These are phyloP conservation scores for Thermothelomyces thermophilus DNA, from an alignment of 2,329 filamentous ascomycete genomes.

Conservation along the genomic window DNA sequence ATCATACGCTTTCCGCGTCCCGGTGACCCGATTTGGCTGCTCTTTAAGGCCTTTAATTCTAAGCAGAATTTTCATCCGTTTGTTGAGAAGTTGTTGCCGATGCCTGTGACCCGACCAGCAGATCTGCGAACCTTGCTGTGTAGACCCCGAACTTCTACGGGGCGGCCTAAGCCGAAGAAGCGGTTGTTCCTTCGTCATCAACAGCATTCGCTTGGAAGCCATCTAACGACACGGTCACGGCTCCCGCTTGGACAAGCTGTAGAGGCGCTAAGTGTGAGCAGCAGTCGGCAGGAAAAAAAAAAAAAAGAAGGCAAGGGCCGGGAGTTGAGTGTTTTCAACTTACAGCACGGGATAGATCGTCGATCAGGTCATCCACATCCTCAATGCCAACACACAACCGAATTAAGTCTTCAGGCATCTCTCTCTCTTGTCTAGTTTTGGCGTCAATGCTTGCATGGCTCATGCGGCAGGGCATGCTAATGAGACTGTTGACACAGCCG, in stretches of 20 bases:
- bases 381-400: conserved; percentile 94
- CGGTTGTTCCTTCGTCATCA: conserved; percentile 33
- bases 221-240: conserved; percentile 78
- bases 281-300: background rate
- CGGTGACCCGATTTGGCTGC: background rate
- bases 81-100: background rate
- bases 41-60: background rate
- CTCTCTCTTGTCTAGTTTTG: conserved; percentile 79
- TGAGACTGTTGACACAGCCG: conserved; percentile 95
- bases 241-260: conserved; percentile 86
- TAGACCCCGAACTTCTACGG: background rate
- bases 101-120: background rate
- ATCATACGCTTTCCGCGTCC: background rate
- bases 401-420: conserved; percentile 96
- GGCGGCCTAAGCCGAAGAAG: conserved; percentile 17
- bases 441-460: conserved; percentile 97
- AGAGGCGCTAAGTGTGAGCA: conserved; percentile 7
- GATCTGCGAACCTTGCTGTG: background rate
- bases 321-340: conserved; percentile 36
- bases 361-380: conserved; percentile 83
- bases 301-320: background rate
- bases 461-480: conserved; percentile 99
- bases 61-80: conserved; percentile 2
- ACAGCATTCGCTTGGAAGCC: conserved; percentile 60
- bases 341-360: conserved; percentile 86